Percentiles rank a stretch among this genome's conserved stretches.
These are phyloP conservation scores for Solanum peruvianum DNA, from an alignment of 257 asterid genomes.

Conservation along the genomic window DNA sequence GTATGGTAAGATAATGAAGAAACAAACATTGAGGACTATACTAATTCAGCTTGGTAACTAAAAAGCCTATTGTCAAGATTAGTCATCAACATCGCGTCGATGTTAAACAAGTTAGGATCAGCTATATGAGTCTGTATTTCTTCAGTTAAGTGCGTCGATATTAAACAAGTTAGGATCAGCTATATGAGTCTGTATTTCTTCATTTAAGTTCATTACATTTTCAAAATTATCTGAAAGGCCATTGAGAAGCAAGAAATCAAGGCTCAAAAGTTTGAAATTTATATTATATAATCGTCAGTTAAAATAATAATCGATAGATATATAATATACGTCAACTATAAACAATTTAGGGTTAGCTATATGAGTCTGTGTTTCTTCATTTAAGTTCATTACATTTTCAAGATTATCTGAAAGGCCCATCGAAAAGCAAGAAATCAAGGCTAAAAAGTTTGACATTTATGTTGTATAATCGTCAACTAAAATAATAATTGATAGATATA, in stretches of 20 bases:
- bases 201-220: not conserved
- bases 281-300: not conserved
- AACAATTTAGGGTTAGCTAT: not conserved
- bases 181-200: no score
- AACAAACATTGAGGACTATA: slow-evolving; percentile 43
- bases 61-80: not conserved
- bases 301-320: not conserved
- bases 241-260: no score
- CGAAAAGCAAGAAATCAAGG: no score
- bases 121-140: not conserved
- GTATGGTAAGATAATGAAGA: slow-evolving; percentile 79
- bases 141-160: not conserved
- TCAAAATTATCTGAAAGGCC: not conserved
- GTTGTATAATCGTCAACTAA: not conserved
- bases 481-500: not conserved
- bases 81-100: not conserved
- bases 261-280: not conserved
- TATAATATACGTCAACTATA: no score
- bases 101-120: not conserved
- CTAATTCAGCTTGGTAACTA: slow-evolving; percentile 25
- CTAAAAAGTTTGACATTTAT: not conserved
- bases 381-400: not conserved
- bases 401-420: not conserved
- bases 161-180: not conserved
- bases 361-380: no score